Percentiles rank a stretch among this genome's conserved stretches.
Conservation (phyloP, 23 red algal genomes). For the Cyanidium caldarium region DNA sequence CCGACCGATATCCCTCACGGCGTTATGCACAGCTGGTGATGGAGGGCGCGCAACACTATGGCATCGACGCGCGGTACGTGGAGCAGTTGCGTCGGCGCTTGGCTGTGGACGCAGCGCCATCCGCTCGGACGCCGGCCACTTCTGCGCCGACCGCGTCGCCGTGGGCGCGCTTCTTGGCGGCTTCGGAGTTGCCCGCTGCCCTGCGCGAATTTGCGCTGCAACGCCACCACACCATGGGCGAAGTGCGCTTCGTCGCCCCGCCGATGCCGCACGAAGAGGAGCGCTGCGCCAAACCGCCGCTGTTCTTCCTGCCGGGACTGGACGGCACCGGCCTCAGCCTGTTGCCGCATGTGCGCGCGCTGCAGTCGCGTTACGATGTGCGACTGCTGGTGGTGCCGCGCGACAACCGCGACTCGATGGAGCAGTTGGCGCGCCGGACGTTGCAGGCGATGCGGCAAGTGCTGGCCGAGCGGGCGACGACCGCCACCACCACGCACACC, state of each 20-base stretch:
- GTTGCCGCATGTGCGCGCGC: slow-evolving; percentile 19
- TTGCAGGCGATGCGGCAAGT: not conserved
- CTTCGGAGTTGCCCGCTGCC: not conserved
- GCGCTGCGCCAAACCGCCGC: slow-evolving; percentile 8
- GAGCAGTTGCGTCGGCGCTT: not conserved
- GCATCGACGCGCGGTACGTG: not conserved
- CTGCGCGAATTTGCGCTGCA: not conserved
- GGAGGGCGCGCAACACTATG: not conserved
- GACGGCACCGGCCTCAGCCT: slow-evolving; percentile 72
- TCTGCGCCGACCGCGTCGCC: too few species aligned
- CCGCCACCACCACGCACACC: not conserved
- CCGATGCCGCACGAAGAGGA: not conserved
- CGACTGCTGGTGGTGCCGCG: slow-evolving; percentile 32
- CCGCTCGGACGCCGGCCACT: not conserved
- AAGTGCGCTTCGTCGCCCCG: not conserved
- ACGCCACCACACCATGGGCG: not conserved
- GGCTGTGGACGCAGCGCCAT: not conserved
- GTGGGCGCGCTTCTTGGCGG: not conserved
- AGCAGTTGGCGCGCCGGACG: not conserved
- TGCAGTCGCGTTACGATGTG: slow-evolving; percentile 49
- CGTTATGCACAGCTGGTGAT: not conserved
- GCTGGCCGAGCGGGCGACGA: not conserved
- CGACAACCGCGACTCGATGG: slow-evolving; percentile 9
- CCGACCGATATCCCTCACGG: not conserved
- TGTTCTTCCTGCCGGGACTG: slow-evolving; percentile 82